Evolutionary conservation across 768 basidiomycete species (phyloP).

Genomic region (Suillus variegatus): DNA sequence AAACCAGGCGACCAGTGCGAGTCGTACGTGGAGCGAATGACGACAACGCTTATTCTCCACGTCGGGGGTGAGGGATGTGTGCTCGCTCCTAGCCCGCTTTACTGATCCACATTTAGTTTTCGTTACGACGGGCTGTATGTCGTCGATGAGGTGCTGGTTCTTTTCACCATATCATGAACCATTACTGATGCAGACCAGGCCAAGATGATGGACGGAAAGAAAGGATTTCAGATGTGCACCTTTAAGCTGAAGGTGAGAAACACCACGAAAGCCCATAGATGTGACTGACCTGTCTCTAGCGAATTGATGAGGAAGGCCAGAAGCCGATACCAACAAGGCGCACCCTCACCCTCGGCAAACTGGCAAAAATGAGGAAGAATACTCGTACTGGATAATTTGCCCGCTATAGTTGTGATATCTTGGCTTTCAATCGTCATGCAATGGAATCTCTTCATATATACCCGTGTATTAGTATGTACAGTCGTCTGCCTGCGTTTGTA

Average conservation of each 20-base stretch:
- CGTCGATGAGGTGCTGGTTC: conserved; percentile 21
- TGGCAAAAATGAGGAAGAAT: conserved; percentile 18
- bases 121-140: conserved; percentile 35
- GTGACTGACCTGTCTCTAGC: conserved; percentile 17
- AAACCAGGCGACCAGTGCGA: conserved; percentile 35
- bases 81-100: background rate
- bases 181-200: conserved; percentile 20
- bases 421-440: background rate
- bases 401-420: too few species aligned
- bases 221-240: conserved; percentile 28
- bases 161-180: background rate
- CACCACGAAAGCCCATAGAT: background rate
- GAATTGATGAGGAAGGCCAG: conserved; percentile 24
- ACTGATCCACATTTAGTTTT: conserved; percentile 17
- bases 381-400: background rate
- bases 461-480: background rate
- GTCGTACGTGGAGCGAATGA: conserved; percentile 36
- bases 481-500: background rate
- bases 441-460: background rate
- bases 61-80: conserved; percentile 20
- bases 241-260: conserved; percentile 28
- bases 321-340: conserved; percentile 22
- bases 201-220: conserved; percentile 17
- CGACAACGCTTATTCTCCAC: conserved; percentile 20
- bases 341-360: conserved; percentile 13